These are phyloP conservation scores for Ophiocordyceps camponoti-saundersi DNA, from an alignment of 2,329 filamentous ascomycete genomes.

Conservation along the genomic window DNA sequence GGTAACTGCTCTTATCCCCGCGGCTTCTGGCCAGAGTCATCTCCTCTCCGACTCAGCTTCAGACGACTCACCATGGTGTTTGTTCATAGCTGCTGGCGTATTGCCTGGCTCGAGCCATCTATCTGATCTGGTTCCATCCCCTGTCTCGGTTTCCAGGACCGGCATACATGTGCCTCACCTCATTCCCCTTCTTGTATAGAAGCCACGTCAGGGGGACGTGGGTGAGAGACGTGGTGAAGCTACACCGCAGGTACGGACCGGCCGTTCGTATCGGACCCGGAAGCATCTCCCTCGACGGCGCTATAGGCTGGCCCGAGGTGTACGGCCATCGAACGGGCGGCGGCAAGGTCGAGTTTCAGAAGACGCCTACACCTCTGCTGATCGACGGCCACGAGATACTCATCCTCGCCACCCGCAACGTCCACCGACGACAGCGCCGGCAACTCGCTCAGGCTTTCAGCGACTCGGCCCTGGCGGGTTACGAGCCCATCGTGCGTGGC, in stretches of 20 bases:
- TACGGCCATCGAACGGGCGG: slow-evolving; percentile 8
- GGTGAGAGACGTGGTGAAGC: background rate
- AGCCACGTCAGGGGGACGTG: no score
- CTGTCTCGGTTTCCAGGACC: no score
- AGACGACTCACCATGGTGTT: no score
- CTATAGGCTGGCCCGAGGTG: slow-evolving; percentile 16
- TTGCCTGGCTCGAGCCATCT: no score
- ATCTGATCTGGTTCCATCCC: no score
- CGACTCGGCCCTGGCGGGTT: slow-evolving; percentile 11
- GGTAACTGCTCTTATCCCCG: no score
- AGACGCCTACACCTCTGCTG: slow-evolving; percentile 1
- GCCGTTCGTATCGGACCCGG: slow-evolving; percentile 23
- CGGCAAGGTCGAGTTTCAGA: slow-evolving; percentile 4
- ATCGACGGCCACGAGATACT: slow-evolving; percentile 1
- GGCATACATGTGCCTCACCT: no score
- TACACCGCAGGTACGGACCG: slow-evolving; percentile 12
- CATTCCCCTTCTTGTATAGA: no score
- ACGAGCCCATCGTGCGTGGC: slow-evolving; percentile 10
- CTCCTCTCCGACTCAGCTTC: no score
- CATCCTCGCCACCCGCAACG: slow-evolving; percentile 2
- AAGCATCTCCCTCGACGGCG: slow-evolving; percentile 18
- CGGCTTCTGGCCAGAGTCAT: no score
- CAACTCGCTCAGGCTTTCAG: slow-evolving; percentile 14
- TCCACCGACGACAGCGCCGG: slow-evolving; percentile 5
- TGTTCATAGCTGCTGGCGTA: no score